Base-by-base conservation (phyloP, 306 rosid species). In the Ormosia semicastrata region DNA sequence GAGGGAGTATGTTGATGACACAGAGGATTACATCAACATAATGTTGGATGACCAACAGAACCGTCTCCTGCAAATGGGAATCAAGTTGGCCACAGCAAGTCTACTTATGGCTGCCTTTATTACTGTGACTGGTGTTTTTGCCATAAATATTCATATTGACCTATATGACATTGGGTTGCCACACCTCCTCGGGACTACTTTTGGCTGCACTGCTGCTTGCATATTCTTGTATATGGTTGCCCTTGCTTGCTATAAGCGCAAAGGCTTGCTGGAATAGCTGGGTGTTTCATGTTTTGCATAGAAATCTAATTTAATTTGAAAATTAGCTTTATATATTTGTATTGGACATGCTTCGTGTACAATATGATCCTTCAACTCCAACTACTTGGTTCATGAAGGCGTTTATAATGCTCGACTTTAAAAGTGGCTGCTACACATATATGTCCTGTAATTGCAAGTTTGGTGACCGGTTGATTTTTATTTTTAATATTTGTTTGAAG, bases 41-140 rank as follows among this genome's bases (percentile, higher is more conserved):
- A 94, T 90, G 94, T 85, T 94, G 91, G 96, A 94, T 85, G 98
- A 94, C 87, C 88, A 91, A 73, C 97, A 92, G 88, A 92, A 94
- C 80, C 91, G 88, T 66, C 92, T 94, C 52, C 88, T 94, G 37
- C 94, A 91, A 79, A 91, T 89, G 89, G 96, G 92, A 73, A 93
- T 94, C 39, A 86, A 83, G 90, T 79, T 94, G 82, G 85, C 91
- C 29, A 92, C 98, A 8, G 94, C 94, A 64, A 89, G 85, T 56
- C 80, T 94, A 5, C 83, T 89, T 7, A 58, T 89, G 73, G 89
- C 90, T 77, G 86, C 87, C 52, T 89, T 92, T 33, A 77, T 92
- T 8, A 88, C 79, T 11, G 94, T 94, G 63, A 87, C 95, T 7
- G 92, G 94, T 70, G 15, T 94, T 34, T 89, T 91, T 9, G 95